A percentile compares a stretch with the other conserved stretches of the same genome.
phyloP scores from a whole-genome alignment of 306 rosid species.

The Dalbergia cochinchinensis region DNA sequence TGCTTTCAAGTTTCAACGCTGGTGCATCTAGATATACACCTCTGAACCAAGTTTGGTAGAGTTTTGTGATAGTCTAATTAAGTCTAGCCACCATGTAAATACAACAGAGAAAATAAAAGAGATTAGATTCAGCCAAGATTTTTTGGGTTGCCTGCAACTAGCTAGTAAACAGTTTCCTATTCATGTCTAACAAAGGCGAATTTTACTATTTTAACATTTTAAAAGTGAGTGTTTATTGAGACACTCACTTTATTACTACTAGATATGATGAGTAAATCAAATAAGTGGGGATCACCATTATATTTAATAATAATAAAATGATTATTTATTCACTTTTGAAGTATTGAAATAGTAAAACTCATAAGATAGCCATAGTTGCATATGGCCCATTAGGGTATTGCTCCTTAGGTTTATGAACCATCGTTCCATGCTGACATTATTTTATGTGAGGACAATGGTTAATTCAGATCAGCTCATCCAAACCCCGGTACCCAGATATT shows the following conservation, averaged over 20 bases:
- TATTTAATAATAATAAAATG: no score
- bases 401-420: not conserved
- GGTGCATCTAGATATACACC: no score
- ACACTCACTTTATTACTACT: no score
- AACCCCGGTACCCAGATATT: not conserved
- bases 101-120: not conserved
- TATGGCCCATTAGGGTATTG: not conserved
- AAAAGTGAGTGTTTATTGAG: no score
- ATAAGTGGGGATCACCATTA: no score
- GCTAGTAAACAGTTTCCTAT: conserved; percentile 1
- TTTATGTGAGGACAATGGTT: conserved; percentile 23
- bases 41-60: not conserved
- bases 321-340: no score
- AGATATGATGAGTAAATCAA: no score
- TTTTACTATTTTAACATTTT: no score
- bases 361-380: no score
- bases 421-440: conserved; percentile 24
- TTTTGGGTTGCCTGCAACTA: not conserved
- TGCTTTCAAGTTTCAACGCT: not conserved
- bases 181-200: not conserved
- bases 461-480: no score
- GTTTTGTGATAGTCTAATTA: not conserved
- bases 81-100: not conserved
- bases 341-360: no score
- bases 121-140: not conserved